Conservation (phyloP, 495 filamentous ascomycete species). For the Trypethelium eluteriae region DNA sequence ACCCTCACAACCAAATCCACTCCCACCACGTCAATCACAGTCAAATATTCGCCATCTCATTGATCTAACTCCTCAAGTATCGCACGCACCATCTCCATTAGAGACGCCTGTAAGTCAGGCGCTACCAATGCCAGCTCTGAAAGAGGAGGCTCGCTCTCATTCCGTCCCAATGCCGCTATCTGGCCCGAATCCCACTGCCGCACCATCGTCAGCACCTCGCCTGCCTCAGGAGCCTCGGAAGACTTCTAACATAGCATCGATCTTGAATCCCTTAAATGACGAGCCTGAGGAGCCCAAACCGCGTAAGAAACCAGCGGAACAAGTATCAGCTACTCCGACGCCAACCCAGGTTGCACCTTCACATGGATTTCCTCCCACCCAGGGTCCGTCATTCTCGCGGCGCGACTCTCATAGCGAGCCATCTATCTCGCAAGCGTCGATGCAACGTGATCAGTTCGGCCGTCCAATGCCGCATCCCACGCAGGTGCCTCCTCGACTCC, state of each 20-base stretch:
- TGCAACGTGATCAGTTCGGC: background rate
- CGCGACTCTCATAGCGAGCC: background rate
- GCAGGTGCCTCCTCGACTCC: slow-evolving; percentile 12
- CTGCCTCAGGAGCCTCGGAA: slow-evolving; percentile 25
- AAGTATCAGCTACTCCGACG: background rate
- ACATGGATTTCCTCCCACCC: background rate
- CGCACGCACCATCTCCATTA: slow-evolving; percentile 12
- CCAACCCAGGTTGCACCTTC: background rate
- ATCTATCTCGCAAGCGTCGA: background rate
- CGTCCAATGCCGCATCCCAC: slow-evolving; percentile 9
- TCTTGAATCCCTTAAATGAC: slow-evolving; percentile 23
- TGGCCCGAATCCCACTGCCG: background rate
- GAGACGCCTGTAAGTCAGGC: slow-evolving; percentile 8
- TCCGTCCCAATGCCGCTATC: slow-evolving; percentile 9
- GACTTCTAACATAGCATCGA: slow-evolving; percentile 23
- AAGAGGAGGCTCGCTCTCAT: slow-evolving; percentile 18
- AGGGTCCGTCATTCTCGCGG: slow-evolving; percentile 5
- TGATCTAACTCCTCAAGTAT: background rate
- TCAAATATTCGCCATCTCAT: slow-evolving; percentile 12
- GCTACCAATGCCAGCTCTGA: slow-evolving; percentile 15
- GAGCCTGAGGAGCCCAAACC: slow-evolving; percentile 22
- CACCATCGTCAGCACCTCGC: slow-evolving; percentile 13
- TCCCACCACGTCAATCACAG: slow-evolving; percentile 3
- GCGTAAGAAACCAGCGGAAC: slow-evolving; percentile 3
- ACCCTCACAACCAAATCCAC: slow-evolving; percentile 10